phyloP scores from a whole-genome alignment of 352 stramenopile species.

The Pythium rishiriense region DNA sequence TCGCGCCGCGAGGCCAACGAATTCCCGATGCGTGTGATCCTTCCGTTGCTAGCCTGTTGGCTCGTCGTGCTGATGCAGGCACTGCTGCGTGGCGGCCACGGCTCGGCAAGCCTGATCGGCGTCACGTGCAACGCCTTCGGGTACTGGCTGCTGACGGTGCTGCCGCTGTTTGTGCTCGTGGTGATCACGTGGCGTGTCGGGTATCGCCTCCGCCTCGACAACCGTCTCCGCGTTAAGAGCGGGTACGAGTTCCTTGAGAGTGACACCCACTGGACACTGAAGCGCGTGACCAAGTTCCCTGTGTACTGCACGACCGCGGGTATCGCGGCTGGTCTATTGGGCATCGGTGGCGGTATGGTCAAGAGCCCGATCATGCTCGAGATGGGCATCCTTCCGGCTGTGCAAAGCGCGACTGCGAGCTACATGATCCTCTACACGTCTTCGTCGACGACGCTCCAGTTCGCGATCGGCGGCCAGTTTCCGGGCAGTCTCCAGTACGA shows the following conservation, averaged over 20 bases:
- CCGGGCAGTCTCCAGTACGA: conserved; percentile 79
- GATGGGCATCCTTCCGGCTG: conserved; percentile 91
- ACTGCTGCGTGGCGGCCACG: conserved; percentile 73
- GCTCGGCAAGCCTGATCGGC: conserved; percentile 78
- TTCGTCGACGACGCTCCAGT: conserved; percentile 91
- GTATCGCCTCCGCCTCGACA: conserved; percentile 54
- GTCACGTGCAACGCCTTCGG: conserved; percentile 88
- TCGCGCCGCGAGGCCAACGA: conserved; percentile 42
- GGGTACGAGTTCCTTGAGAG: conserved; percentile 83
- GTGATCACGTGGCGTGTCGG: conserved; percentile 25
- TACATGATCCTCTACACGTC: conserved; percentile 90
- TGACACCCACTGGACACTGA: conserved; percentile 94
- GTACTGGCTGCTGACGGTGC: conserved; percentile 93
- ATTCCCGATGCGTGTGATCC: conserved; percentile 56
- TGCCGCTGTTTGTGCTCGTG: conserved; percentile 63
- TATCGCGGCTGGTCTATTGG: conserved; percentile 95
- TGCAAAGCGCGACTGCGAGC: conserved; percentile 91
- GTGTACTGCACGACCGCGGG: conserved; percentile 92
- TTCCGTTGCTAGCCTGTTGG: conserved; percentile 63
- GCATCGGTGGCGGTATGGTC: conserved; percentile 98
- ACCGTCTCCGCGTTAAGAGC: conserved; percentile 57
- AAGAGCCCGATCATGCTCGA: conserved; percentile 97
- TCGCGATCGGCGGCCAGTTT: conserved; percentile 81
- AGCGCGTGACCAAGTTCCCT: conserved; percentile 91
- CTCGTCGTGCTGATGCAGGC: conserved; percentile 70